Percentiles rank a stretch among this genome's conserved stretches.
phyloP scores from a whole-genome alignment of 768 basidiomycete genomes.

The Lactarius sanguifluus region DNA sequence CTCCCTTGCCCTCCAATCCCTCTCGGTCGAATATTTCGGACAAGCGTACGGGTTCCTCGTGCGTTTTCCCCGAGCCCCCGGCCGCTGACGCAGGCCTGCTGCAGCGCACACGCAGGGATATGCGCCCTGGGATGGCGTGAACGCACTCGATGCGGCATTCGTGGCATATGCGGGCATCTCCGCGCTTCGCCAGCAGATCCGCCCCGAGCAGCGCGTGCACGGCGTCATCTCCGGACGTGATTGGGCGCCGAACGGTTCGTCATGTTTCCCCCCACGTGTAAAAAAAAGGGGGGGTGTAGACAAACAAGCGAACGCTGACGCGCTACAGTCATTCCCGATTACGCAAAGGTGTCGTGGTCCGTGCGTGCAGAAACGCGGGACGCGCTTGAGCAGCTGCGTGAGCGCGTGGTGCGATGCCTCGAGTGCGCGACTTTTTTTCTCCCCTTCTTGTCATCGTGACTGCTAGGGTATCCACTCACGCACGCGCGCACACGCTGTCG shows the following conservation, averaged over 20 bases:
- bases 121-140: slow-evolving; percentile 84
- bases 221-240: slow-evolving; percentile 71
- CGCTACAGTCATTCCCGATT: slow-evolving; percentile 74
- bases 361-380: slow-evolving; percentile 64
- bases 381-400: slow-evolving; percentile 53
- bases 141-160: slow-evolving; percentile 87
- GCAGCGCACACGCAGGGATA: slow-evolving; percentile 77
- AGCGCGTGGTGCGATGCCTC: slow-evolving; percentile 69
- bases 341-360: slow-evolving; percentile 71
- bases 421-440: slow-evolving; percentile 46
- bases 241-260: slow-evolving; percentile 67
- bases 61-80: neutral
- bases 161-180: slow-evolving; percentile 78
- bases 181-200: slow-evolving; percentile 82
- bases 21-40: slow-evolving; percentile 72
- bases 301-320: slow-evolving; percentile 1
- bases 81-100: neutral
- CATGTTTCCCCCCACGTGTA: neutral
- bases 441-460: neutral
- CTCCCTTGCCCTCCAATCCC: slow-evolving; percentile 61
- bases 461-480: neutral
- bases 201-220: slow-evolving; percentile 77
- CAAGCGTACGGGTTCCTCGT: slow-evolving; percentile 50
- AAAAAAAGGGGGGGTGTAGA: neutral
- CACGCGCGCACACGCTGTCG: neutral